A percentile compares a stretch with the other conserved stretches of the same genome.
Conservation (phyloP, 1,284 basidiomycete species). For the Peniophora sp. region DNA sequence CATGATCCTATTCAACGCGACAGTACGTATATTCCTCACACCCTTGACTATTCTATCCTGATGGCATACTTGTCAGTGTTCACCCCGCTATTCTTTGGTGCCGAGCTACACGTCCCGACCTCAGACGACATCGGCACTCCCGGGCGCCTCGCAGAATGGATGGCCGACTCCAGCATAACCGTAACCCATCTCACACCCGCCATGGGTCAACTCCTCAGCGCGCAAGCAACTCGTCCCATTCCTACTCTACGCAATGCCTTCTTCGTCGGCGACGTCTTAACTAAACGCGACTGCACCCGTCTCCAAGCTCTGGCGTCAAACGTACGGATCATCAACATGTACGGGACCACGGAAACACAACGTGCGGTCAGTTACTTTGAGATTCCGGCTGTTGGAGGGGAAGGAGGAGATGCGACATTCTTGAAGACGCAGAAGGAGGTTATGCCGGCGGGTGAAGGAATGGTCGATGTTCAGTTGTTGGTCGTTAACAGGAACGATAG, state of each 20-base stretch:
- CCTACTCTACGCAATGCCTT: constrained; percentile 87
- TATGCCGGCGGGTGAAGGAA: constrained; percentile 96
- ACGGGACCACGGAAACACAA: constrained; percentile 99
- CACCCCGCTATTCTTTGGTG: constrained; percentile 97
- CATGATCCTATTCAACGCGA: constrained; percentile 99
- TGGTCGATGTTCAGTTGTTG: constrained; percentile 96
- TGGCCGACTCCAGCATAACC: constrained; percentile 86
- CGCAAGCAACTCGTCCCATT: constrained; percentile 88
- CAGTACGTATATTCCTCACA: constrained; percentile 39
- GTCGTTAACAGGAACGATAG: constrained; percentile 94
- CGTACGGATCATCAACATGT: constrained; percentile 98
- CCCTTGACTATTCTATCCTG: neutral
- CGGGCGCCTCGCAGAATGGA: constrained; percentile 96
- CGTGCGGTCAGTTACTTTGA: constrained; percentile 97
- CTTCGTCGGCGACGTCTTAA: constrained; percentile 99
- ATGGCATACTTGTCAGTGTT: constrained; percentile 59
- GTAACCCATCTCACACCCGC: constrained; percentile 97
- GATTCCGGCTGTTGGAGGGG: constrained; percentile 80
- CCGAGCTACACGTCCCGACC: constrained; percentile 92
- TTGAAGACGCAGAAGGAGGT: constrained; percentile 94
- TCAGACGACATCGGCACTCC: constrained; percentile 97
- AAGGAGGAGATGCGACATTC: constrained; percentile 84
- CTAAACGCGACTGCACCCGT: constrained; percentile 96
- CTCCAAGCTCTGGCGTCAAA: constrained; percentile 91
- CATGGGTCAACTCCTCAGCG: constrained; percentile 98